Conservation (phyloP, 2,329 filamentous ascomycete genomes). For the Blastomyces gilchristii region DNA sequence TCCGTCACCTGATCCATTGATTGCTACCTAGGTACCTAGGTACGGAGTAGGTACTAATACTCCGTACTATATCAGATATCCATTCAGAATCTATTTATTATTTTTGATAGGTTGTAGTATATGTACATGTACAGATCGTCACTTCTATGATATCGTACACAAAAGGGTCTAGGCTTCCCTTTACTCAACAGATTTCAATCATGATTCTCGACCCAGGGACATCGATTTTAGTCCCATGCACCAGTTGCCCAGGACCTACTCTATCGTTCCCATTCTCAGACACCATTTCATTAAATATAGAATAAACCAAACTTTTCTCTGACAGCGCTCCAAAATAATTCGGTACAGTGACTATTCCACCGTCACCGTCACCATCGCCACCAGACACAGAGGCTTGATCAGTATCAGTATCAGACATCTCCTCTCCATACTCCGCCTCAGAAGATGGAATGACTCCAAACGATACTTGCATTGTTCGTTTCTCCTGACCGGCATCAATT, state of each 20-base stretch:
- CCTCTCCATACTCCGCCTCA: constrained; percentile 12
- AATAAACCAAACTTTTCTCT: constrained; percentile 29
- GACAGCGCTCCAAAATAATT: constrained; percentile 32
- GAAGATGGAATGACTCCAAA: constrained; percentile 27
- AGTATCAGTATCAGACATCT: too few relatives aligned
- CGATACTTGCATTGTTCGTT: constrained; percentile 18
- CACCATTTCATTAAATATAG: constrained; percentile 6
- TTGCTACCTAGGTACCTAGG: too few relatives aligned
- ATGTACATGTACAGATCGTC: neutral
- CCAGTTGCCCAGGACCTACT: neutral
- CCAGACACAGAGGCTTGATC: neutral
- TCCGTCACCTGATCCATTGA: neutral
- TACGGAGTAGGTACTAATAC: too few relatives aligned
- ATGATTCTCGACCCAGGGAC: constrained; percentile 15
- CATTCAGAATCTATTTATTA: neutral
- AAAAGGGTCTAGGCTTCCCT: neutral
- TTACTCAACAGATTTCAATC: constrained; percentile 1
- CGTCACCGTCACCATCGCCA: neutral
- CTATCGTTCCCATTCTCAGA: neutral
- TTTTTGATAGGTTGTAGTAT: neutral
- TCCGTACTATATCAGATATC: neutral
- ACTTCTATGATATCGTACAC: constrained; percentile 1
- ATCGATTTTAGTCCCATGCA: constrained; percentile 16
- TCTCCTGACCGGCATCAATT: neutral
- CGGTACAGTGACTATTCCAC: constrained; percentile 19